Base-by-base conservation (phyloP, 2,329 filamentous ascomycete genomes). In the Neocatenulostroma microsporum region DNA sequence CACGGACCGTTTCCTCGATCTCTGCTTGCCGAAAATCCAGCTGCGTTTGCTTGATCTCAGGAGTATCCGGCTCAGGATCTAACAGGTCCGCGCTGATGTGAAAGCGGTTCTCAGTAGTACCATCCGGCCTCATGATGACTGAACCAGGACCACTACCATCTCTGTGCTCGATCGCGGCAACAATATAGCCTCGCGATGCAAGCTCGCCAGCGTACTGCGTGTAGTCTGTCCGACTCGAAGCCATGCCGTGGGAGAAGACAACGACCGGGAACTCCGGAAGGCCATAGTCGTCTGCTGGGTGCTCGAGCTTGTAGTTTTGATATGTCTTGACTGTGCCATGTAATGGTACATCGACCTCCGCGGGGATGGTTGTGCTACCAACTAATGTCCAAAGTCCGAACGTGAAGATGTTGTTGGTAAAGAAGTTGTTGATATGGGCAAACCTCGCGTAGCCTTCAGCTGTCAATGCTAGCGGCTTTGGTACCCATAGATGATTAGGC, bases 201-300 rank as follows among this genome's bases (percentile, higher is more conserved):
- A 69, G 57, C 38, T 66, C 64, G 10, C 62, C 64, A 12, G 65
- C 59, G 41, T 63, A 67, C 33, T 67, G 62, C 13, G 65, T 63
- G 46, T 69, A 69, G 45, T 56, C 60, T 30, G 65, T 67, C 21
- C 62, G 58, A 48, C 61, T 60, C 3, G 62, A 61, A 3, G 64
- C 65, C 62, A 66, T 66, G 5, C 66, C 66, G 44, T 69, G 66
- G 3, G 61, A 65, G 42, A 69, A 68, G 5, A 69, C 58, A 10
- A 68, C 57, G 29, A 65, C 58, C 0, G 66, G 65, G 19, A 67
- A 57, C 12, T 42, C 46, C 1, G 54, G 54, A 8, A 55, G 41
- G 9, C 53, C 51, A 34, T 55, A 53, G 19, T 53, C 47, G 31
- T 59, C 57, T 18, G 44, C 20, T 6, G 47, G 50, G n/a, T 49